Evolutionary conservation across 352 stramenopile species (phyloP).

Genomic region (Globisporangium lucens): DNA sequence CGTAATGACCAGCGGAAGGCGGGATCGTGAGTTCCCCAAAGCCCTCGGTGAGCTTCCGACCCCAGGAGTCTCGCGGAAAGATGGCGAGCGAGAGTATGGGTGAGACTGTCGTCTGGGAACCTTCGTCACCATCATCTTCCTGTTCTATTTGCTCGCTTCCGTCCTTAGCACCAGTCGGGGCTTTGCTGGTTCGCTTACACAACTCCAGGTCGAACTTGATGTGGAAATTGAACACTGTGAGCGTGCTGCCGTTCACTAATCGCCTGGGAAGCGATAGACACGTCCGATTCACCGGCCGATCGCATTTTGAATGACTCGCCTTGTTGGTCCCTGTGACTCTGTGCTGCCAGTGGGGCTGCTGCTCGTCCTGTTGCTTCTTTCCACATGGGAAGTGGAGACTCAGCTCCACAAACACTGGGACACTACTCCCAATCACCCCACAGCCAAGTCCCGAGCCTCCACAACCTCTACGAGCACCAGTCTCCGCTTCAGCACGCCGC

Average conservation of each 20-base stretch:
- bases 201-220: constrained; percentile 18
- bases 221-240: constrained; percentile 19
- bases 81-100: constrained; percentile 33
- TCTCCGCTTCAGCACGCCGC: constrained; percentile 9
- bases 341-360: neutral
- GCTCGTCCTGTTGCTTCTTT: neutral
- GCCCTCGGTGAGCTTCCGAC: constrained; percentile 34
- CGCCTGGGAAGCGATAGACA: neutral
- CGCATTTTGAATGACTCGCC: too few relatives aligned
- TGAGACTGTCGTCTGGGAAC: neutral
- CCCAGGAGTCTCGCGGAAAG: constrained; percentile 47
- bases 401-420: constrained; percentile 11
- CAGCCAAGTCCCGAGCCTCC: neutral
- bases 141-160: neutral
- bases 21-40: constrained; percentile 35
- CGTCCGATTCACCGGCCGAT: neutral
- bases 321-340: neutral
- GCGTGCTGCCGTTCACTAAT: neutral
- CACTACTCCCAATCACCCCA: neutral
- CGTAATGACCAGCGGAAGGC: constrained; percentile 23
- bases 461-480: constrained; percentile 16
- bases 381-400: constrained; percentile 6
- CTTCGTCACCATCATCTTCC: neutral
- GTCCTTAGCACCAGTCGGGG: neutral
- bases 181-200: constrained; percentile 1